These are phyloP conservation scores for Colletotrichum sp. DNA, from an alignment of 2,329 filamentous ascomycete genomes.

Conservation along the genomic window DNA sequence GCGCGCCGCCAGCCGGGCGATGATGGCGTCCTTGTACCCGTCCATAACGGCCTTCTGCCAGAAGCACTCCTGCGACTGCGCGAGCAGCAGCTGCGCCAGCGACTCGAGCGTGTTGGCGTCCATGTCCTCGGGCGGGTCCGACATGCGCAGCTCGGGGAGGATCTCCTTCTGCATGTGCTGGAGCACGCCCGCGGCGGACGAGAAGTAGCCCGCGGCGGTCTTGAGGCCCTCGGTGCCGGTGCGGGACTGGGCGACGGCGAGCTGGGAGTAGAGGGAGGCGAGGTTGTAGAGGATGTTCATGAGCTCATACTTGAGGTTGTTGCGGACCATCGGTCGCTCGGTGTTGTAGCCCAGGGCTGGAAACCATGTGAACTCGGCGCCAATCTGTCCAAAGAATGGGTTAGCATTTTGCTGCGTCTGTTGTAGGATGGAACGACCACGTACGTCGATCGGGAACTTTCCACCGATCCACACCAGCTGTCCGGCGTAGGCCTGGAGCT, in stretches of 20 bases:
- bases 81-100: slow-evolving; percentile 81
- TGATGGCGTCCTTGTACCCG: slow-evolving; percentile 87
- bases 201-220: slow-evolving; percentile 88
- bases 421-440: slow-evolving; percentile 26
- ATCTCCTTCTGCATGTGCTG: slow-evolving; percentile 77
- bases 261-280: slow-evolving; percentile 89
- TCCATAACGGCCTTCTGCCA: slow-evolving; percentile 98
- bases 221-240: slow-evolving; percentile 84
- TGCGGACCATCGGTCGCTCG: slow-evolving; percentile 70
- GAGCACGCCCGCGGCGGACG: slow-evolving; percentile 83
- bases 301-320: slow-evolving; percentile 80
- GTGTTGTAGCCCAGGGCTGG: slow-evolving; percentile 90
- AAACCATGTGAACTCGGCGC: slow-evolving; percentile 96
- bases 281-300: slow-evolving; percentile 95
- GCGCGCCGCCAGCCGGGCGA: slow-evolving; percentile 86
- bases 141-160: slow-evolving; percentile 80
- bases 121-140: slow-evolving; percentile 93
- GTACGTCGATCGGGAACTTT: slow-evolving; percentile 94
- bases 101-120: slow-evolving; percentile 86
- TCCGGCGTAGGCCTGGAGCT: slow-evolving; percentile 89
- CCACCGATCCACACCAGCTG: slow-evolving; percentile 92
- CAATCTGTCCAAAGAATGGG: slow-evolving; percentile 63
- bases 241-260: slow-evolving; percentile 81
- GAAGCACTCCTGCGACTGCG: slow-evolving; percentile 95
- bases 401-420: slow-evolving; percentile 1